These are phyloP conservation scores for Collybiopsis confluens DNA, from an alignment of 768 basidiomycete species.

Conservation along the genomic window DNA sequence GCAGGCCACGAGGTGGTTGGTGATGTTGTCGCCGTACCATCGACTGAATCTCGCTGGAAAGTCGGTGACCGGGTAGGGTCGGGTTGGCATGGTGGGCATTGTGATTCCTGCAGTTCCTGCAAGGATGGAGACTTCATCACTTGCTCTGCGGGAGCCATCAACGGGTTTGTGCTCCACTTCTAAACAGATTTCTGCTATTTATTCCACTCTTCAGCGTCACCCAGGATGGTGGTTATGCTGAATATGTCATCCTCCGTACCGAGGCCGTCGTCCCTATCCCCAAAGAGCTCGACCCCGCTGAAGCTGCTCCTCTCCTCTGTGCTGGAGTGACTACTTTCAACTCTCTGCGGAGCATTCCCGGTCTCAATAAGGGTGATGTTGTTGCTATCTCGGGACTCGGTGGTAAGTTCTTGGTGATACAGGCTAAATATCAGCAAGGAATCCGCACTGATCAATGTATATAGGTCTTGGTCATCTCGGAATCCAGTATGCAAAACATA, in stretches of 20 bases:
- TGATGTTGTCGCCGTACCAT: background rate
- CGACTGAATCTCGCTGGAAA: background rate
- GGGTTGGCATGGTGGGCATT: slow-evolving; percentile 2
- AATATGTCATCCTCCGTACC: slow-evolving; percentile 3
- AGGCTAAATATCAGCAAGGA: background rate
- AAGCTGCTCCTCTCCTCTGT: slow-evolving; percentile 3
- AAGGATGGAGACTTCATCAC: slow-evolving; percentile 1
- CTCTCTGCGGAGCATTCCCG: background rate
- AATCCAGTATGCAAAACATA: slow-evolving; percentile 1
- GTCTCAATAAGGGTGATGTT: background rate
- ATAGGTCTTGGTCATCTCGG: slow-evolving; percentile 1
- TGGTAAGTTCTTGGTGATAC: background rate
- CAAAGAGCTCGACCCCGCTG: background rate
- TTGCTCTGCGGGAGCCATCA: background rate
- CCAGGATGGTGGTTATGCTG: slow-evolving; percentile 1
- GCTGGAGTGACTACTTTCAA: slow-evolving; percentile 1
- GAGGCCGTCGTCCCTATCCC: background rate
- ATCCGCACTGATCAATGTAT: background rate
- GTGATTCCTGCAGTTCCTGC: background rate
- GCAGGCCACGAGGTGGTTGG: slow-evolving; percentile 1
- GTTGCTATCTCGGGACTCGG: slow-evolving; percentile 1
- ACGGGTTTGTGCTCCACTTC: background rate
- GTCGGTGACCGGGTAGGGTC: slow-evolving; percentile 2
- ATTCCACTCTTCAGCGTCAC: too few relatives aligned
- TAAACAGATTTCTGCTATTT: too few relatives aligned